Percentiles rank a stretch among this genome's conserved stretches.
phyloP scores from a whole-genome alignment of 139 green algal genomes.

The Chlamydomonas urium region DNA sequence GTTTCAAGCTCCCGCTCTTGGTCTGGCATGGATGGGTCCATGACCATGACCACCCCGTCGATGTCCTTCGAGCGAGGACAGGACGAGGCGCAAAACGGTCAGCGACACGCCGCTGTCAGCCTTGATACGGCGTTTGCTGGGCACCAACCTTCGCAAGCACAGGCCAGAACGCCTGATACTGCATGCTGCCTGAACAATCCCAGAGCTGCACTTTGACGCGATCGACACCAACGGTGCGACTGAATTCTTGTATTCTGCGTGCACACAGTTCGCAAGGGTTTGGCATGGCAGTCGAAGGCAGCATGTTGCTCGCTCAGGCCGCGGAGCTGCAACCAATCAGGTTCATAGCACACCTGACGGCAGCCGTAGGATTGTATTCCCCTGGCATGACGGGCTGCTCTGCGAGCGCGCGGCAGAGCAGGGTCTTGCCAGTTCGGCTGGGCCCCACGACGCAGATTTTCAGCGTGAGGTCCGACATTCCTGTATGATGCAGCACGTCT shows the following conservation, averaged over 20 bases:
- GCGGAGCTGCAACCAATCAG: no score
- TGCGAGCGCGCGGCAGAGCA: constrained; percentile 42
- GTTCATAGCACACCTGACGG: constrained; percentile 32
- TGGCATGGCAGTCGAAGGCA: constrained; percentile 5
- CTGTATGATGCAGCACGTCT: no score
- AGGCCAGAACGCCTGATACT: constrained; percentile 48
- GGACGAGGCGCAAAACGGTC: no score
- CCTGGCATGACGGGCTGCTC: constrained; percentile 38
- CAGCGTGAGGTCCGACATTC: constrained; percentile 14
- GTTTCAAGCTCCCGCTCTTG: constrained; percentile 51
- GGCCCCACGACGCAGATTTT: constrained; percentile 54
- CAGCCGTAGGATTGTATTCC: constrained; percentile 48
- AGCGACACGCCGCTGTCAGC: no score
- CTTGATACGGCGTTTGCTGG: no score
- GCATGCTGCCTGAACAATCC: constrained; percentile 45
- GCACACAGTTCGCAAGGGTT: neutral
- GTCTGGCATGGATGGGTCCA: constrained; percentile 42
- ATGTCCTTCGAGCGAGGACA: constrained; percentile 48
- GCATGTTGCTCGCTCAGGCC: no score
- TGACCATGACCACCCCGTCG: constrained; percentile 48
- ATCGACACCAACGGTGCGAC: constrained; percentile 34
- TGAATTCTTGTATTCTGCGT: constrained; percentile 54
- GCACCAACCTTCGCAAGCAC: constrained; percentile 43
- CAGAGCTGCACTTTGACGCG: constrained; percentile 52
- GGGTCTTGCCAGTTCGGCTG: constrained; percentile 42